Conservation (phyloP, 352 stramenopile genomes). For the Lagenidium sp. region DNA sequence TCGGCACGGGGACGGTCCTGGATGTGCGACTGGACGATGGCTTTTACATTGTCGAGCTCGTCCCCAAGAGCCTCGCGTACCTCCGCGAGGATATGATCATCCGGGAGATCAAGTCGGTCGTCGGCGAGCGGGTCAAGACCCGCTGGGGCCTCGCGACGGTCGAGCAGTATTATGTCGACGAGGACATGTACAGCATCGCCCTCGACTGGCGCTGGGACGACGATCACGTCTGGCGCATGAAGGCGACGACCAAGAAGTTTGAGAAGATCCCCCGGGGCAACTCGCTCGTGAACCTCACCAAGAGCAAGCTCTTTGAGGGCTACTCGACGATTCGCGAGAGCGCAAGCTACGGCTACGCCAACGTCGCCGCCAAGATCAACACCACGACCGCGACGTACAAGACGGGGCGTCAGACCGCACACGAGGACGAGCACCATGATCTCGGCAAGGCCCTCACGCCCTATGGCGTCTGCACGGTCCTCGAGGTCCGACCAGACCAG, state of each 20-base stretch:
- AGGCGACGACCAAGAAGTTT: constrained; percentile 86
- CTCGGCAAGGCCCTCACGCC: constrained; percentile 20
- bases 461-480: constrained; percentile 16
- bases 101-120: constrained; percentile 76
- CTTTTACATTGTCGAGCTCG: constrained; percentile 70
- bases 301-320: constrained; percentile 69
- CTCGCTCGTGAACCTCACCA: constrained; percentile 72
- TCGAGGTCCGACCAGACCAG: constrained; percentile 16
- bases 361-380: constrained; percentile 46
- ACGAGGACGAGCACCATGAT: constrained; percentile 6
- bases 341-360: constrained; percentile 35
- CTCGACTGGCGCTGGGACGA: constrained; percentile 86
- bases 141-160: constrained; percentile 78
- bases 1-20: constrained; percentile 64
- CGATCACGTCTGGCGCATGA: constrained; percentile 85
- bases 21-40: constrained; percentile 60
- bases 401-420: constrained; percentile 1
- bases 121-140: constrained; percentile 77
- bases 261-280: constrained; percentile 57
- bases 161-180: constrained; percentile 80
- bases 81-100: constrained; percentile 58
- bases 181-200: constrained; percentile 86
- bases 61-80: constrained; percentile 64
- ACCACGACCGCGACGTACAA: constrained; percentile 23
- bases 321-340: constrained; percentile 68